phyloP scores from a whole-genome alignment of 371 early-diverging fungal species.

The Mortierella sp. region DNA sequence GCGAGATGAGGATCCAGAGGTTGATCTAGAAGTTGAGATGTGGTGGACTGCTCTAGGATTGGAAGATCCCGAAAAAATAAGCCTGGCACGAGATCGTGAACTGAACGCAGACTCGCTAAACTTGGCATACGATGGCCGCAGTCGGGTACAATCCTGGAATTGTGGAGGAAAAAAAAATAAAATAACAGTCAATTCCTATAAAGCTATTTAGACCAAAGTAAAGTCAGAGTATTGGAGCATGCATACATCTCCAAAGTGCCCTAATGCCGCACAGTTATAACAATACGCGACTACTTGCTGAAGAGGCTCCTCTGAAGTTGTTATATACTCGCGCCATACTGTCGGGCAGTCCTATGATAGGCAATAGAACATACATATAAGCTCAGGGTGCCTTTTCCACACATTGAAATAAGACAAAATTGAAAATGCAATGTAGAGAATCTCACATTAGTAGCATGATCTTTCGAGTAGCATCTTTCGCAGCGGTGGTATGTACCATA shows the following conservation, averaged over 20 bases:
- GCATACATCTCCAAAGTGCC: slow-evolving; percentile 52
- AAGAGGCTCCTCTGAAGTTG: not conserved
- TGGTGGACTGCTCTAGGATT: not conserved
- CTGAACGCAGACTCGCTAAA: not conserved
- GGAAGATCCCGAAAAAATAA: not conserved
- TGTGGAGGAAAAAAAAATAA: not conserved
- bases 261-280: slow-evolving; percentile 42
- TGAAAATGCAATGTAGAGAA: not conserved
- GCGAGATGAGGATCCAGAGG: not conserved
- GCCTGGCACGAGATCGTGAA: not conserved
- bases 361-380: not conserved
- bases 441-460: slow-evolving; percentile 36
- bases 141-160: not conserved
- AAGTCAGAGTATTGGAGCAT: not conserved
- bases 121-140: slow-evolving; percentile 1
- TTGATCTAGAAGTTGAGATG: not conserved
- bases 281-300: slow-evolving; percentile 22
- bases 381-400: too few species aligned
- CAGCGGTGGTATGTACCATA: slow-evolving; percentile 9
- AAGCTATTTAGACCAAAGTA: not conserved
- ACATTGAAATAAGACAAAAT: too few species aligned
- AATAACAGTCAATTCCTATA: not conserved
- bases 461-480: slow-evolving; percentile 16
- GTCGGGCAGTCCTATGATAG: slow-evolving; percentile 40
- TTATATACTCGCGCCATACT: slow-evolving; percentile 45